Conservation (phyloP, 1,284 basidiomycete species). For the Sporisorium sorghi region DNA sequence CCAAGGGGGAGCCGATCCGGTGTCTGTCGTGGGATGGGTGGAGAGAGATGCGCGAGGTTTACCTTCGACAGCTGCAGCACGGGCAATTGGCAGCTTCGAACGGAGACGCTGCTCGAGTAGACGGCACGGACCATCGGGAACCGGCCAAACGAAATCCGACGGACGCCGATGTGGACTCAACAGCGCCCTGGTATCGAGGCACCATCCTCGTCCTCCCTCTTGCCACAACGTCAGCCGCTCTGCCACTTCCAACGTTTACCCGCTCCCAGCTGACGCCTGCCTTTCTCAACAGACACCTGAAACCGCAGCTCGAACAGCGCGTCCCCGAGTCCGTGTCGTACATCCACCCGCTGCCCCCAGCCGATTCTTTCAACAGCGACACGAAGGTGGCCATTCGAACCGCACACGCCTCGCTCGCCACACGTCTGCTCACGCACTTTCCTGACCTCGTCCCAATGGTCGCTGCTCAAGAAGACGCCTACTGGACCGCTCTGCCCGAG, state of each 20-base stretch:
- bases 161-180: no score
- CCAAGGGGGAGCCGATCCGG: slow-evolving; percentile 11
- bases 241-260: neutral
- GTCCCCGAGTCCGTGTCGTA: slow-evolving; percentile 37
- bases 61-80: slow-evolving; percentile 6
- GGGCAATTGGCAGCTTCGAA: neutral
- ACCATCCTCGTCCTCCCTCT: slow-evolving; percentile 26
- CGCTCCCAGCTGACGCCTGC: slow-evolving; percentile 7
- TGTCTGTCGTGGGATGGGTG: slow-evolving; percentile 29
- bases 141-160: neutral
- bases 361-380: no score
- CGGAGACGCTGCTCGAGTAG: no score
- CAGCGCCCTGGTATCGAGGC: slow-evolving; percentile 11
- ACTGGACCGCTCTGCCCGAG: slow-evolving; percentile 22
- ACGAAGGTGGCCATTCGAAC: slow-evolving; percentile 15
- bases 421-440: neutral
- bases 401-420: slow-evolving; percentile 11
- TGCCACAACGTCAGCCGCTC: neutral
- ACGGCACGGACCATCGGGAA: neutral
- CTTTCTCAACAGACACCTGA: slow-evolving; percentile 24
- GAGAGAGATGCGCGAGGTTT: slow-evolving; percentile 21
- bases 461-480: slow-evolving; percentile 10
- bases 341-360: slow-evolving; percentile 16
- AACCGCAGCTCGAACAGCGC: slow-evolving; percentile 30
- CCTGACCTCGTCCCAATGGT: slow-evolving; percentile 16